Base-by-base conservation (phyloP, 176 grass and related monocot genomes). In the Oryza glaberrima region DNA sequence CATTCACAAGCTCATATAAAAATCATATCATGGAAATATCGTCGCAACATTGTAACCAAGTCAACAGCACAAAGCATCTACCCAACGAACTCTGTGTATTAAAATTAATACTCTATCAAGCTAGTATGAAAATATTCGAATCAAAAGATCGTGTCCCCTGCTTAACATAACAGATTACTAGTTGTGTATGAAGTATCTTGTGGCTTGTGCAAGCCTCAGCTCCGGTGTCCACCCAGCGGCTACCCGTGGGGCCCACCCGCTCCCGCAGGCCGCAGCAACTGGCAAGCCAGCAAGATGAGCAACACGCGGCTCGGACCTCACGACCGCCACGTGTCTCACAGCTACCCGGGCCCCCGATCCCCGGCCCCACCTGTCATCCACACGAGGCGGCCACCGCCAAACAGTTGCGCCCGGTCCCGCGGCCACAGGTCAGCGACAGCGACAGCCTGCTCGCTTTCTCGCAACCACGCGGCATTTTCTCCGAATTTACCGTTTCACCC, bases 401-500 rank as follows among this genome's bases (percentile, higher is more conserved):
- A 76, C 52, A 25, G 69, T 71, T 71, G 36, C 2, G 13, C 47
- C 54, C 74, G 74, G 81, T 9, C 81, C 70, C 70, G 48, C 79
- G 30, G 30, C 51, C 51, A 56, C 30, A 32, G 30, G 51, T 56
- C 16, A 56, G 51, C 49, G 43, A 40, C 75, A 46, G 54, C 67
- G 86, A 88, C 73, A 25, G 13, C 30, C 54, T 4, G 84, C 44
- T 66, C 69, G 56, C 45, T 84, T 45, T 11, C 60, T 44, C 36
- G 26, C 11, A 69, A 26, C 63, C 46, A 58, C 72, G 52, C 80
- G 49, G 58, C 58, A 63, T 63, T 63, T 23, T 0, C n/a, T 1
- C 0, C 0, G 15, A 54, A 58, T 34, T 86, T 82, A 90, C 83
- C 58, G 20, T 68, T 54, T 67, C 73, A 35, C 83, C 83, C 88